Evolutionary conservation across 345 rosid genomes (phyloP).

Genomic region (Geranium rotundifolium): DNA sequence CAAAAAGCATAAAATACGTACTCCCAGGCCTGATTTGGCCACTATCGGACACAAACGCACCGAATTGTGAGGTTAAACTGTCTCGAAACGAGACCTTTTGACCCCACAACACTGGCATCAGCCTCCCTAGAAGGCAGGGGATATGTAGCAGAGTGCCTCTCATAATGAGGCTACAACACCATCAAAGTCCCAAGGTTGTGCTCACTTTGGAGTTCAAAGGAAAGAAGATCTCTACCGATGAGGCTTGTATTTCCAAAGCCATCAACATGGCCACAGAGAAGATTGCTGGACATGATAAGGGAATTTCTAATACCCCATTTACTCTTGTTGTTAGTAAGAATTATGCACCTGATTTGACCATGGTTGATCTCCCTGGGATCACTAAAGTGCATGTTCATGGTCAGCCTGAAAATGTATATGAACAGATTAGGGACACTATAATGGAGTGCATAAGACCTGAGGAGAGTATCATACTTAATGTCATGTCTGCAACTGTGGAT

Average conservation of each 20-base stretch:
- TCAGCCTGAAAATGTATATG: constrained; percentile 40
- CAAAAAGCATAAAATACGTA: no score
- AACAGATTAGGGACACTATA: constrained; percentile 29
- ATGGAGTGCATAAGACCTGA: constrained; percentile 34
- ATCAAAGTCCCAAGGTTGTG: constrained; percentile 12
- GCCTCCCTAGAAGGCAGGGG: constrained; percentile 24
- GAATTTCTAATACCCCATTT: constrained; percentile 27
- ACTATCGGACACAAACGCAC: no score
- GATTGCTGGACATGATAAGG: constrained; percentile 38
- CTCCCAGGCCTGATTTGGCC: no score
- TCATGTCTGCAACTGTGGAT: constrained; percentile 33
- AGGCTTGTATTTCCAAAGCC: constrained; percentile 18
- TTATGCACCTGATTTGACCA: constrained; percentile 41
- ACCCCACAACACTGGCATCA: no score
- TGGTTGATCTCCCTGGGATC: constrained; percentile 59
- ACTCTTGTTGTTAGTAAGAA: constrained; percentile 37
- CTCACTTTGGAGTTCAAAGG: constrained; percentile 26
- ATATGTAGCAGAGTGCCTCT: constrained; percentile 51
- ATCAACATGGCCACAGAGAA: constrained; percentile 30
- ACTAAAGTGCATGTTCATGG: constrained; percentile 40
- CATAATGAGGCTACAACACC: constrained; percentile 39
- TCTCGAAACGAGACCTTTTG: no score
- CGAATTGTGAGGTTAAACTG: no score
- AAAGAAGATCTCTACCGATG: constrained; percentile 17
- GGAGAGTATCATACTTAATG: constrained; percentile 39